A percentile compares a stretch with the other conserved stretches of the same genome.
Evolutionary conservation across 1,284 basidiomycete genomes (phyloP).

Genomic region (Puccinia coronata): DNA sequence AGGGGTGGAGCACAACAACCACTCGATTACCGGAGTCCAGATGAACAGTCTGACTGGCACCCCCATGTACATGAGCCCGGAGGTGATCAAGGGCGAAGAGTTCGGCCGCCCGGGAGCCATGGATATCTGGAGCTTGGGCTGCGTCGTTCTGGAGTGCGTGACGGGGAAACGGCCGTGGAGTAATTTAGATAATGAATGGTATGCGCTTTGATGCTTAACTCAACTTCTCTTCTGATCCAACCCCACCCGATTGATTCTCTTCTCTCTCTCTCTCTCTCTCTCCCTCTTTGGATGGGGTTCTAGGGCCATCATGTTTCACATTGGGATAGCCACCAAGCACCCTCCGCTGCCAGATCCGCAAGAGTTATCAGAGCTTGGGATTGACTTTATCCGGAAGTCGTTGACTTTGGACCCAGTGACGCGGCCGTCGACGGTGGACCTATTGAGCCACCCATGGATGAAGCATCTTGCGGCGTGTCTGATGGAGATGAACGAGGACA

Average conservation of each 20-base stretch:
- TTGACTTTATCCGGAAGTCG: constrained; percentile 91
- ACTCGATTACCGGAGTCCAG: constrained; percentile 60
- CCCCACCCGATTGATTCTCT: neutral
- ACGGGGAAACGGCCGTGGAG: constrained; percentile 98
- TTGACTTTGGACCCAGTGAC: constrained; percentile 81
- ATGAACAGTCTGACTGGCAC: constrained; percentile 75
- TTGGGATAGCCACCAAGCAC: constrained; percentile 93
- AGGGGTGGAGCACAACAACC: neutral
- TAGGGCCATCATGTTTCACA: constrained; percentile 99
- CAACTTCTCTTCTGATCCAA: constrained; percentile 2
- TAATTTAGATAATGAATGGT: constrained; percentile 99
- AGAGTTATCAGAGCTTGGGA: constrained; percentile 84
- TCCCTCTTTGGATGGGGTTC: no score
- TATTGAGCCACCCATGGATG: constrained; percentile 90
- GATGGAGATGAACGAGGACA: constrained; percentile 36
- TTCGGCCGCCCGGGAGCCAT: constrained; percentile 85
- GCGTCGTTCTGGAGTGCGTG: constrained; percentile 92
- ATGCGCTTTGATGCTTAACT: constrained; percentile 55
- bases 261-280: neutral
- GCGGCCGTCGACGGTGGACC: constrained; percentile 80
- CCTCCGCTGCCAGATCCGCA: constrained; percentile 89
- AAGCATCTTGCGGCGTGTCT: constrained; percentile 29
- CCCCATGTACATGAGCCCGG: constrained; percentile 99
- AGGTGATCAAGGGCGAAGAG: constrained; percentile 80
- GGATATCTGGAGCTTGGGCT: constrained; percentile 97